Evolutionary conservation across 2,329 filamentous ascomycete species (phyloP).

Genomic region (Apiospora rasikravindrae): DNA sequence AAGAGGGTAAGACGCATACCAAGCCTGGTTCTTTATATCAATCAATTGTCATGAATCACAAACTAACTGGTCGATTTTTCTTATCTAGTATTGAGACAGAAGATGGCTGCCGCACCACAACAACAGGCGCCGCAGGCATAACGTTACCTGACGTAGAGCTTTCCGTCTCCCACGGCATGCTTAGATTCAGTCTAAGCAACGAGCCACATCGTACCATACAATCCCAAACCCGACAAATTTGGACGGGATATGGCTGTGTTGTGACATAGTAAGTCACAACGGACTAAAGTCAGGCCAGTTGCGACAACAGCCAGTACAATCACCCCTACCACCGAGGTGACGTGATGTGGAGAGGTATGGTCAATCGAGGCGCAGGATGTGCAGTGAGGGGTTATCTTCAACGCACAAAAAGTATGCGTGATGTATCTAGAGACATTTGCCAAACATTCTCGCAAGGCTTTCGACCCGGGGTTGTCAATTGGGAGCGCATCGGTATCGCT

Average conservation of each 20-base stretch:
- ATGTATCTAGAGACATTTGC: background rate
- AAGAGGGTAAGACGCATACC: slow-evolving; percentile 71
- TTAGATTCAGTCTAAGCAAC: background rate
- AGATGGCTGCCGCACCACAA: slow-evolving; percentile 43
- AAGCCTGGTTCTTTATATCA: background rate
- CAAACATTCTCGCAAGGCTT: background rate
- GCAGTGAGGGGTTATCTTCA: slow-evolving; percentile 34
- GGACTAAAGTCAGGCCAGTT: background rate
- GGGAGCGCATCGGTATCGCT: slow-evolving; percentile 33
- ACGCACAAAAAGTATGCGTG: background rate
- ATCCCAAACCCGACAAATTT: background rate
- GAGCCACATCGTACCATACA: background rate
- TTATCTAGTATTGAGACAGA: slow-evolving; percentile 47
- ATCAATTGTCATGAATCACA: slow-evolving; percentile 22
- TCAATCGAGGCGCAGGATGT: background rate
- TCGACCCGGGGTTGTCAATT: background rate
- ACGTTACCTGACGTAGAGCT: background rate
- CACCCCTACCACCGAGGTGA: background rate
- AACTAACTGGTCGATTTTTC: slow-evolving; percentile 19
- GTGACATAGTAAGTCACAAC: background rate
- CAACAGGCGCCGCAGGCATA: slow-evolving; percentile 25
- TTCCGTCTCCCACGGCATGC: background rate
- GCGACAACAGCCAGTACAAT: background rate
- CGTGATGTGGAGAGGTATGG: background rate
- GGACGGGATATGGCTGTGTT: background rate